Conservation (phyloP, 805 yeast species). For the Saturnispora sekii region DNA sequence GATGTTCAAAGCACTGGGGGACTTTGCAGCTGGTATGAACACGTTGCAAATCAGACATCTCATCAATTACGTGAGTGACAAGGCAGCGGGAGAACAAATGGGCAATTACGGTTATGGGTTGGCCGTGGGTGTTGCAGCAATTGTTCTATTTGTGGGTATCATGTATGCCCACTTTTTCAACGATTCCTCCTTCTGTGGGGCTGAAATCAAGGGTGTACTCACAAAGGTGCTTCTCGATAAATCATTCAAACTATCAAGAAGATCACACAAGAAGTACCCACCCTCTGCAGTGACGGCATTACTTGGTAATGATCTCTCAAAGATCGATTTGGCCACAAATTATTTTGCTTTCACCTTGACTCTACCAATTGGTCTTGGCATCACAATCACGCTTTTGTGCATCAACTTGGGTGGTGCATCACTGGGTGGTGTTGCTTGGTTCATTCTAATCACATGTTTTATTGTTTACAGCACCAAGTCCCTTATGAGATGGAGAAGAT, state of each 20-base stretch:
- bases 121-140: slow-evolving; percentile 55
- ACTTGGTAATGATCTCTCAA: slow-evolving; percentile 72
- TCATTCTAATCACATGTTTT: slow-evolving; percentile 38
- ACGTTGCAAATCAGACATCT: slow-evolving; percentile 60
- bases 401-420: slow-evolving; percentile 66
- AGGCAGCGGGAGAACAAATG: slow-evolving; percentile 34
- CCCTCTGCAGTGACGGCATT: slow-evolving; percentile 65
- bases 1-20: slow-evolving; percentile 35
- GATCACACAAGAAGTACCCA: slow-evolving; percentile 50
- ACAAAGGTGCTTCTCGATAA: slow-evolving; percentile 65
- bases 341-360: slow-evolving; percentile 56
- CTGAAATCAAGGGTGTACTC: slow-evolving; percentile 57
- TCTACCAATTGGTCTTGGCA: slow-evolving; percentile 54
- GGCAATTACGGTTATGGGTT: slow-evolving; percentile 62
- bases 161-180: slow-evolving; percentile 56
- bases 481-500: slow-evolving; percentile 45
- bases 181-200: slow-evolving; percentile 53
- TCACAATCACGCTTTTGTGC: slow-evolving; percentile 54
- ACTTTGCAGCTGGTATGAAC: slow-evolving; percentile 42
- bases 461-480: slow-evolving; percentile 40
- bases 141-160: slow-evolving; percentile 42
- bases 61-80: slow-evolving; percentile 51
- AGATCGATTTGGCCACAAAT: slow-evolving; percentile 69
- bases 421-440: slow-evolving; percentile 55
- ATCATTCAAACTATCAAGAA: slow-evolving; percentile 49